phyloP scores from a whole-genome alignment of 257 asterid species.

The Salvia splendens region DNA sequence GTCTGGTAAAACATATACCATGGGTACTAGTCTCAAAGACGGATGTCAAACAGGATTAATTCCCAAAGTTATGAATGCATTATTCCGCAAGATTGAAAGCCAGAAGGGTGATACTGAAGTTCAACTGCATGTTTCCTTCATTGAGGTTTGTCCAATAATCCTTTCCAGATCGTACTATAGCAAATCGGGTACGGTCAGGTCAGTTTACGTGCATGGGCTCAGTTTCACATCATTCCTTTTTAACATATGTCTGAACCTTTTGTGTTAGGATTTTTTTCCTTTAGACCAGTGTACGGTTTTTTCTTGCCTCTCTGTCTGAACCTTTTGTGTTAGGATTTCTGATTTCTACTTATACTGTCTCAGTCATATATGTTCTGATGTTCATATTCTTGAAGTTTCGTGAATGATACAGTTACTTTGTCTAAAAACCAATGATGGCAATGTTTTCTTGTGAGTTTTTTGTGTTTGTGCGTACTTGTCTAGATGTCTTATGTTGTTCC shows the following conservation, averaged over 20 bases:
- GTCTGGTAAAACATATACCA: slow-evolving; percentile 94
- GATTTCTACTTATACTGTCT: neutral
- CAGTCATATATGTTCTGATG: neutral
- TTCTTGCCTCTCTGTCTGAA: neutral
- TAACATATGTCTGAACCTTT: too few species aligned
- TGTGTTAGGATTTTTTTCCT: too few species aligned
- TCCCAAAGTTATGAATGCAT: slow-evolving; percentile 83
- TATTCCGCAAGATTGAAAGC: slow-evolving; percentile 82
- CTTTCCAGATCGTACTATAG: slow-evolving; percentile 10
- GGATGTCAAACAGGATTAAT: slow-evolving; percentile 77
- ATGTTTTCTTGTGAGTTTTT: neutral
- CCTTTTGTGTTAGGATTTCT: neutral
- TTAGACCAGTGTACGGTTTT: too few species aligned
- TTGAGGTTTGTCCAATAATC: slow-evolving; percentile 62
- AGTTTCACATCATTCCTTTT: slow-evolving; percentile 1
- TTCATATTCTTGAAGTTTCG: neutral
- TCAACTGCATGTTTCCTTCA: slow-evolving; percentile 89
- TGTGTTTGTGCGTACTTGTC: neutral
- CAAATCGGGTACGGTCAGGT: neutral
- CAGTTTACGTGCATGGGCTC: slow-evolving; percentile 4
- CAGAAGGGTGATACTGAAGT: slow-evolving; percentile 82
- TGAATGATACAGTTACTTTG: neutral
- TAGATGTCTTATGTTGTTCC: neutral
- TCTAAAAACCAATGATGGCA: neutral
- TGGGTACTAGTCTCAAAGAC: slow-evolving; percentile 92